Evolutionary conservation across 164 flowering plant genomes (phyloP).

Genomic region (Malania oleifera): DNA sequence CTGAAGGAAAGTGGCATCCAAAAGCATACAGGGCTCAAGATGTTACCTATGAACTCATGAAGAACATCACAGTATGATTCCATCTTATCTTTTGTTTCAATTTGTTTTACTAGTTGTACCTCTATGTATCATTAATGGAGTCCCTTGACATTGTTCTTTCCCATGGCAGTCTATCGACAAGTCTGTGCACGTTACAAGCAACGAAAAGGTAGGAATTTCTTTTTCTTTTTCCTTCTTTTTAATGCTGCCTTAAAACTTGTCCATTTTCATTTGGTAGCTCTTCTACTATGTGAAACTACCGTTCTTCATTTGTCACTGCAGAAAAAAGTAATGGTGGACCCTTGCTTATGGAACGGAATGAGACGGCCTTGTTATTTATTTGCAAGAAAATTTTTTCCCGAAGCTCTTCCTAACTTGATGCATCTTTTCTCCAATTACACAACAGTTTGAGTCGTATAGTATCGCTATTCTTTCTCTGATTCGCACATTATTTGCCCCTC

Average conservation of each 20-base stretch:
- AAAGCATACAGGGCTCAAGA: conserved; percentile 1
- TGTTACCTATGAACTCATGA: neutral
- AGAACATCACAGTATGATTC: conserved; percentile 7
- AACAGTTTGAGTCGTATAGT: neutral
- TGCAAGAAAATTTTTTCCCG: conserved; percentile 32
- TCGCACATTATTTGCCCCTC: neutral
- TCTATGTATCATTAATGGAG: neutral
- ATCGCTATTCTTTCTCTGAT: neutral
- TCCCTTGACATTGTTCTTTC: neutral
- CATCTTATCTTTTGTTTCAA: neutral
- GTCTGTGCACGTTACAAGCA: conserved; percentile 26
- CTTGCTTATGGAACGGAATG: conserved; percentile 34
- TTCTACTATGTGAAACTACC: too few species aligned
- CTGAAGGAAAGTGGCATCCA: conserved; percentile 6
- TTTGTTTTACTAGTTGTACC: neutral
- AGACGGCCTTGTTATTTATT: conserved; percentile 27
- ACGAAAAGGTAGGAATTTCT: conserved; percentile 19
- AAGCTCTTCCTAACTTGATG: conserved; percentile 22
- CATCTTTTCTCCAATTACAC: conserved; percentile 23
- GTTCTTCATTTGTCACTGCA: conserved; percentile 2
- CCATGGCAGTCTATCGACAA: conserved; percentile 25
- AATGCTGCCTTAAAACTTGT: too few species aligned
- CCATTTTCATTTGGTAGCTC: too few species aligned
- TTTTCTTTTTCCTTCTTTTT: neutral
- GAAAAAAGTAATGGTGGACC: conserved; percentile 10